Evolutionary conservation across 1,284 basidiomycete species (phyloP), one percentile per base, ranked within the genome.

Genomic region (Melampsora americana): DNA sequence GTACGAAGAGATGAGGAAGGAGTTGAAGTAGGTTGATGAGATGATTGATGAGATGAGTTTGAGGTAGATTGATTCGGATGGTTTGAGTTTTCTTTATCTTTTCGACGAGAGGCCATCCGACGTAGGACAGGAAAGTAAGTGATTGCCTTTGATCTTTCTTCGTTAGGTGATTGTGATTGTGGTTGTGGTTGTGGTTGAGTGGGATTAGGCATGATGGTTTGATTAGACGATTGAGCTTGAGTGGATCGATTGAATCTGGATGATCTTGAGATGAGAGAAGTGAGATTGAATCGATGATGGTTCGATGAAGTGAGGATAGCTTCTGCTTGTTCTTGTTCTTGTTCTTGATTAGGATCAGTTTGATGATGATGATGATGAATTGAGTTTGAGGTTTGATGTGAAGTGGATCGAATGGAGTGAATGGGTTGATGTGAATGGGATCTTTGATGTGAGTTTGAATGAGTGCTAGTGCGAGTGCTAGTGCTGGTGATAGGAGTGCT

Each of bases 121-220:
- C 42, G 64, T n/a, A 66, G 26, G 20, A 23, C 42, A 3, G 64
- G 39, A 46, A 42, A 46, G 35, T 26, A 66, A 42, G 3, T 11
- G n/a, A 46, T 32, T 35, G 64, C 20, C 32, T 62, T 62, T 62
- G 61, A 30, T 11, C 26, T 18, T 30, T 62, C 28, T 20, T 62
- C 60, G 5, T 35, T 28, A 16, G 69, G 69, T 18, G 60, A 60
- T 64, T 64, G 60, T n/a, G 53, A 53, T 35, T 2, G 59, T 4
- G 69, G 61, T 39, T 39, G 62, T 26, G 12, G 62, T 28, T 23
- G 32, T 18, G 30, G 23, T 23, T 62, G 61, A 62, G 18, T 62
- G 20, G 23, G 18, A 62, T 62, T 62, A 28, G 35, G 35, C 35
- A 62, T 62, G 23, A 28, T 30, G 16, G n/a, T n/a, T 50, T 50